phyloP scores from a whole-genome alignment of 2,329 filamentous ascomycete species.

The Botrytis aclada region DNA sequence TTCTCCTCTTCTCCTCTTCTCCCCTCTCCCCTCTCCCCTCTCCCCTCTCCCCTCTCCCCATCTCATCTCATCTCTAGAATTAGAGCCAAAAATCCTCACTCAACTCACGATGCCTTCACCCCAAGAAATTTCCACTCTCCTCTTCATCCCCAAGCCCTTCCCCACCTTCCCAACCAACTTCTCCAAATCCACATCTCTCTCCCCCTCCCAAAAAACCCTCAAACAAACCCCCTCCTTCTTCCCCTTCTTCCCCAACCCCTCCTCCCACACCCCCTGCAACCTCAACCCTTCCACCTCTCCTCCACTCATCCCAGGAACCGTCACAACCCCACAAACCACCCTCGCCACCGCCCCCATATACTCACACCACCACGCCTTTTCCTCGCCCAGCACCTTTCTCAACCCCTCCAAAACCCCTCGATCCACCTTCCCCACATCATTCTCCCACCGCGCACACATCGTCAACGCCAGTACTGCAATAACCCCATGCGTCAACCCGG shows the following conservation, averaged over 20 bases:
- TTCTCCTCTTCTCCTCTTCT: background rate
- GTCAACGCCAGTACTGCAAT: constrained; percentile 69
- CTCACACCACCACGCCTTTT: constrained; percentile 36
- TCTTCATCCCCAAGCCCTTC: background rate
- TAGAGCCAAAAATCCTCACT: background rate
- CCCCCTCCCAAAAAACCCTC: background rate
- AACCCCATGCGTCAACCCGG: constrained; percentile 70
- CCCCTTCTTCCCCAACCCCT: background rate
- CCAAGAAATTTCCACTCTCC: background rate
- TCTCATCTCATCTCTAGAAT: background rate
- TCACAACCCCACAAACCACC: background rate
- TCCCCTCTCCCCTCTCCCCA: background rate
- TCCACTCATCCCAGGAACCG: background rate
- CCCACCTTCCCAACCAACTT: background rate
- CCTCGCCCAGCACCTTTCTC: constrained; percentile 29
- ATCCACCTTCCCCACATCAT: constrained; percentile 52
- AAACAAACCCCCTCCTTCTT: constrained; percentile 10
- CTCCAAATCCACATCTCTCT: background rate
- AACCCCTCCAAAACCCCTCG: constrained; percentile 28
- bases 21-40: background rate
- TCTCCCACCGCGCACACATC: constrained; percentile 72
- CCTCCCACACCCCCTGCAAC: background rate
- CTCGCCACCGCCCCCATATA: constrained; percentile 31
- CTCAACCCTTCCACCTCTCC: background rate
- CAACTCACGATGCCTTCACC: background rate